phyloP scores from a whole-genome alignment of 2,329 filamentous ascomycete species.

The Aspergillus sp. region DNA sequence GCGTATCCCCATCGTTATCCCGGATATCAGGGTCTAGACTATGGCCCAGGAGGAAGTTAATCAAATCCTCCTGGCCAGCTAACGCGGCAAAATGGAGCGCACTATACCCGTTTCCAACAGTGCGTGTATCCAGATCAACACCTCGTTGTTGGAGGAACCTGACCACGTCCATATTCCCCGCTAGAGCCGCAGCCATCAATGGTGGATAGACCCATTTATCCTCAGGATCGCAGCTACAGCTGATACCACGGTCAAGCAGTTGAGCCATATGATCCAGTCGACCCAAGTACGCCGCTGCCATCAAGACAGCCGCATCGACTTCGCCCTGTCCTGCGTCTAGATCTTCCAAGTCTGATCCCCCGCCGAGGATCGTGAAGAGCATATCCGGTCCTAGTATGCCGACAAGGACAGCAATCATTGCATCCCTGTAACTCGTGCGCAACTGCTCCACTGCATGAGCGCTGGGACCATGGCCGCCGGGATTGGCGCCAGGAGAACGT shows the following conservation, averaged over 20 bases:
- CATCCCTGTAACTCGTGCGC: not conserved
- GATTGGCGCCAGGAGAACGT: not conserved
- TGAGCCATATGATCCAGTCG: not conserved
- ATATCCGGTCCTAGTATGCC: not conserved
- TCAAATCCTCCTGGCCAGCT: not conserved
- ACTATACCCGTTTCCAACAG: not conserved
- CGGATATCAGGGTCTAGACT: not conserved
- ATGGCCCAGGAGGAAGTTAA: not conserved
- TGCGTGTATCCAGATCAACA: not conserved
- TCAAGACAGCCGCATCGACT: not conserved
- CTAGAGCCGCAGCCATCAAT: not conserved
- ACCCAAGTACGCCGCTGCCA: conserved; percentile 2
- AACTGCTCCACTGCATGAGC: not conserved
- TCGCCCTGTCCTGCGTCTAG: not conserved
- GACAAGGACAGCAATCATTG: not conserved
- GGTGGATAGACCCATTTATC: not conserved
- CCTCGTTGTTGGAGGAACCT: not conserved
- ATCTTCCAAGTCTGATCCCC: not conserved
- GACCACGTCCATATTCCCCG: not conserved
- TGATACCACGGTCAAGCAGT: not conserved
- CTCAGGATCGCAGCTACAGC: not conserved
- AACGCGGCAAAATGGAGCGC: not conserved
- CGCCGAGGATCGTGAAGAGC: not conserved
- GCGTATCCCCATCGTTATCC: not conserved
- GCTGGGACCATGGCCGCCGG: not conserved